phyloP scores from a whole-genome alignment of 148 eudicot species.

The Arbutus unedo region DNA sequence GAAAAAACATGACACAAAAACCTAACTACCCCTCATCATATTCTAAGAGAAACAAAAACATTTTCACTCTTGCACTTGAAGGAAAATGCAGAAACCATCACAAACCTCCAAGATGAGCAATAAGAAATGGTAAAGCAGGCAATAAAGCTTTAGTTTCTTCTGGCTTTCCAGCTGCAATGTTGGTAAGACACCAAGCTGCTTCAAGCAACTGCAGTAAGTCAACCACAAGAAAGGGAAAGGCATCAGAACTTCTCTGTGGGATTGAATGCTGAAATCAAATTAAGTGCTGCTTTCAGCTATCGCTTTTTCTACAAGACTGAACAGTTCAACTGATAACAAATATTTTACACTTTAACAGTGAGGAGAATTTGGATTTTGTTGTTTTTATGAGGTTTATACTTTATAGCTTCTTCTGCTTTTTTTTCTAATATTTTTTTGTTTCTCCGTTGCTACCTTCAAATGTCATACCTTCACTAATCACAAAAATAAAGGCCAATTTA shows the following conservation, averaged over 20 bases:
- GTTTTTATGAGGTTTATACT: not conserved
- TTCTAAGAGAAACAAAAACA: not conserved
- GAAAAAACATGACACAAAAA: no score
- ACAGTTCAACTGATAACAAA: not conserved
- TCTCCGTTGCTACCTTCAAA: not conserved
- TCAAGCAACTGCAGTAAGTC: conserved; percentile 73
- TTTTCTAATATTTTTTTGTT: not conserved
- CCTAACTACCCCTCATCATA: no score
- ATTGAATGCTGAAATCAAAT: not conserved
- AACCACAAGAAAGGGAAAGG: conserved; percentile 4
- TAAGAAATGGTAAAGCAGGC: conserved; percentile 89
- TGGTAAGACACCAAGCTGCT: conserved; percentile 98
- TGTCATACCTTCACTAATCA: not conserved
- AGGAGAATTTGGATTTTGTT: not conserved
- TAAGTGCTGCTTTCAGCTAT: not conserved
- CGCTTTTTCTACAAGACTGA: not conserved
- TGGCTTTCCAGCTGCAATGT: conserved; percentile 92
- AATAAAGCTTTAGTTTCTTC: conserved; percentile 87
- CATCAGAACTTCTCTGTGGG: not conserved
- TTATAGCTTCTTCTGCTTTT: not conserved
- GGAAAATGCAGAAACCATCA: conserved; percentile 4
- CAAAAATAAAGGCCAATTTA: not conserved
- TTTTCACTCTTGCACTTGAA: not conserved
- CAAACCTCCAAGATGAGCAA: conserved; percentile 96
- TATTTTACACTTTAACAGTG: not conserved